Percentiles rank a stretch among this genome's conserved stretches.
Conservation (phyloP, 257 asterid genomes). For the Anisodus acutangulus region DNA sequence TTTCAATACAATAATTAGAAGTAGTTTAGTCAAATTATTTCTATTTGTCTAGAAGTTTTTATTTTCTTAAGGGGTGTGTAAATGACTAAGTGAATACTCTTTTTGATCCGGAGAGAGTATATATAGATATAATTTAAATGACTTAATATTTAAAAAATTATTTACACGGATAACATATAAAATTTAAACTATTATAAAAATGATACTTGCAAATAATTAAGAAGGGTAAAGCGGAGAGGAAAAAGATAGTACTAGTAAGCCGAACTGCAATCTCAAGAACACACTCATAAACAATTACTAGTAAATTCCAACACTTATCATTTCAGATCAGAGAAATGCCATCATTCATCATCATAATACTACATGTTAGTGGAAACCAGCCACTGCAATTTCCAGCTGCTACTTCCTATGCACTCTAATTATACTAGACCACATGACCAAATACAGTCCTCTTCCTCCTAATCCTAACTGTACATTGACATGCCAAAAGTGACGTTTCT, state of each 20-base stretch:
- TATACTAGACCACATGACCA: neutral
- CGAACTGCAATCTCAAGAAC: neutral
- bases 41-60: no score
- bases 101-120: no score
- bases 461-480: neutral
- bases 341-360: neutral
- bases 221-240: neutral
- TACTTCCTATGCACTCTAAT: neutral
- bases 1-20: no score
- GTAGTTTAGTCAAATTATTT: no score
- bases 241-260: neutral
- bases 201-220: no score
- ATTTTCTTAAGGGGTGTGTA: no score
- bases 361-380: constrained; percentile 14
- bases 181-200: no score
- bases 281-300: neutral
- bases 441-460: neutral
- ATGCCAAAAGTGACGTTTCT: neutral
- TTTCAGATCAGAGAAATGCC: neutral
- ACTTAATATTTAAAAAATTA: no score
- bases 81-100: no score
- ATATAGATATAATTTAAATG: no score
- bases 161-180: no score
- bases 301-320: neutral
- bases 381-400: constrained; percentile 10